Evolutionary conservation across 2,329 filamentous ascomycete species (phyloP).

Genomic region (Calonectria montana): DNA sequence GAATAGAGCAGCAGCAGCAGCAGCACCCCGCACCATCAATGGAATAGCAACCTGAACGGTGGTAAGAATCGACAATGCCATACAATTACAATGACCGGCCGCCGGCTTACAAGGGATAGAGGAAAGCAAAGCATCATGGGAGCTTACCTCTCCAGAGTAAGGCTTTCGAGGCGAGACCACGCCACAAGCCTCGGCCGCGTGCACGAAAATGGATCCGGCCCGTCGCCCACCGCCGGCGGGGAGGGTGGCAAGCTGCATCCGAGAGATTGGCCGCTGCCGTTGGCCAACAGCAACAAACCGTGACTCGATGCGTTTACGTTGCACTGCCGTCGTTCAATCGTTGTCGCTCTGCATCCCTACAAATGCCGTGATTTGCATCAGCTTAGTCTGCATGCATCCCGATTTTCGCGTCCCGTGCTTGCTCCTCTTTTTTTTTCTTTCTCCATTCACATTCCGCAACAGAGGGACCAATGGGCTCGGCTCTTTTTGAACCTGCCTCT

Average conservation of each 20-base stretch:
- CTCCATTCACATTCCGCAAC: not conserved
- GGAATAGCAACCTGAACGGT: not conserved
- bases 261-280: not conserved
- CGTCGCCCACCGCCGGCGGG: not conserved
- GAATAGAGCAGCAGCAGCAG: not conserved
- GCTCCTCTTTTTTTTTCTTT: not conserved
- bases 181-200: not conserved
- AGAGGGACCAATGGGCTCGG: not conserved
- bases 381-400: not conserved
- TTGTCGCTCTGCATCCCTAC: not conserved
- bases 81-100: not conserved
- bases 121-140: not conserved
- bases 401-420: not conserved
- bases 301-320: constrained; percentile 4
- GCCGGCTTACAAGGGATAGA: not conserved
- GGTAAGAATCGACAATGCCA: not conserved
- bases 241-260: not conserved
- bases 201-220: not conserved
- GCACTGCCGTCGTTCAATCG: not conserved
- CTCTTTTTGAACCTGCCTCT: not conserved
- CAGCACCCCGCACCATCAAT: not conserved
- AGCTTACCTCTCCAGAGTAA: not conserved
- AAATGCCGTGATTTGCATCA: not conserved
- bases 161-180: not conserved
- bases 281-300: not conserved